These are phyloP conservation scores for Leptographium flavum DNA, from an alignment of 2,329 filamentous ascomycete genomes.

Conservation along the genomic window DNA sequence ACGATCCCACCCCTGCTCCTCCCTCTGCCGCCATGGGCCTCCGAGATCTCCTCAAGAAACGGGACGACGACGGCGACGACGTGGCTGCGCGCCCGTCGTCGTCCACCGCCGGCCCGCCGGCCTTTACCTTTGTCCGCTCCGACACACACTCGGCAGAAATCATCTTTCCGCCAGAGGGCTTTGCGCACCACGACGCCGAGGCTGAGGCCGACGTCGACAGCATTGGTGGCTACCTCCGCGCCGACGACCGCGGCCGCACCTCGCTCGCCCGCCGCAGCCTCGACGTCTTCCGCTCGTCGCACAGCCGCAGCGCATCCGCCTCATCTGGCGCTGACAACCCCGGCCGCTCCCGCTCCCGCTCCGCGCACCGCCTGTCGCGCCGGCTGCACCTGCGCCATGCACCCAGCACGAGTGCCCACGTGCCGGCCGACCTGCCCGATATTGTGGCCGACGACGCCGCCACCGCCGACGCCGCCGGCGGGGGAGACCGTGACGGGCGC, in stretches of 20 bases:
- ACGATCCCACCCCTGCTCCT: no score
- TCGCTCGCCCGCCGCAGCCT: constrained; percentile 14
- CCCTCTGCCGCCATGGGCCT: constrained; percentile 6
- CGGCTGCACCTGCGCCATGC: constrained; percentile 51
- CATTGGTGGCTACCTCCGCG: no score
- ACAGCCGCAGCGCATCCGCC: constrained; percentile 34
- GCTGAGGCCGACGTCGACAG: background rate
- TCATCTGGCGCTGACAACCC: constrained; percentile 24
- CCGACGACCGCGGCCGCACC: constrained; percentile 11
- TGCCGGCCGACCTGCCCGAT: constrained; percentile 68
- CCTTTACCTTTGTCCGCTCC: constrained; percentile 73
- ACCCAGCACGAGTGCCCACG: constrained; percentile 51
- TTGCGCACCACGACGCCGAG: constrained; percentile 5
- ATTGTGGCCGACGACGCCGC: constrained; percentile 30
- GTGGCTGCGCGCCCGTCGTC: constrained; percentile 14
- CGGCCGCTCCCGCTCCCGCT: constrained; percentile 17
- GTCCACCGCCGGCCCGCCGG: constrained; percentile 31
- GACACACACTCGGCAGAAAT: constrained; percentile 71
- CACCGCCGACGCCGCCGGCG: constrained; percentile 9
- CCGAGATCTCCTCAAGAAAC: constrained; percentile 6
- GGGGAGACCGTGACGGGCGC: no score
- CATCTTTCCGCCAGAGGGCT: constrained; percentile 50
- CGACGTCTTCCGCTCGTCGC: constrained; percentile 20
- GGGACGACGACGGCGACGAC: background rate
- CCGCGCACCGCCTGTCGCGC: constrained; percentile 44